Evolutionary conservation across 108 stramenopile species (phyloP).

Genomic region (Stephanodiscus triporus): DNA sequence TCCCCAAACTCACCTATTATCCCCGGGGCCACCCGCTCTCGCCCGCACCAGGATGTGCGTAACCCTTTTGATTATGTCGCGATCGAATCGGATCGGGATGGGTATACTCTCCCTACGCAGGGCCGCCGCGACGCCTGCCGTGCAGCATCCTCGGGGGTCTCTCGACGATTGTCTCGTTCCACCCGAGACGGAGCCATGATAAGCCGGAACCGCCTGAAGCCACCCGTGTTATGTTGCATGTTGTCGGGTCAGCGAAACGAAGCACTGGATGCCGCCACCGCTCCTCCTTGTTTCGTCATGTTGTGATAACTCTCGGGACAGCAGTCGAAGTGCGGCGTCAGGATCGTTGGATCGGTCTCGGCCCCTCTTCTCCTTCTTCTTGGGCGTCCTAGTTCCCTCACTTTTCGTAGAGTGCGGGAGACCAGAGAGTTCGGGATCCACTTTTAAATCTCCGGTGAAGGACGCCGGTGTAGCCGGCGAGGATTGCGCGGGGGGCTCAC

Average conservation of each 20-base stretch:
- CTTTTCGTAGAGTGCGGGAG: no score
- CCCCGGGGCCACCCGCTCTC: slow-evolving; percentile 84
- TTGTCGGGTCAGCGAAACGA: slow-evolving; percentile 88
- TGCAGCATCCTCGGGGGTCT: not conserved
- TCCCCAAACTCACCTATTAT: not conserved
- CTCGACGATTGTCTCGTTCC: slow-evolving; percentile 11
- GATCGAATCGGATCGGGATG: slow-evolving; percentile 88
- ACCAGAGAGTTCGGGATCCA: no score
- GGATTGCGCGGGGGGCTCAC: no score
- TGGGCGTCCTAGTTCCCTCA: slow-evolving; percentile 43
- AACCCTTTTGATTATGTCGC: slow-evolving; percentile 68
- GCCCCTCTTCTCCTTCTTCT: slow-evolving; percentile 58
- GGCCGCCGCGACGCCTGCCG: slow-evolving; percentile 34
- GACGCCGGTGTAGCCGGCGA: no score
- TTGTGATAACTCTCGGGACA: slow-evolving; percentile 80
- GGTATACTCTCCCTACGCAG: slow-evolving; percentile 91
- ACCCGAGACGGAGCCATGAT: slow-evolving; percentile 82
- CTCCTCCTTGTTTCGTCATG: slow-evolving; percentile 35
- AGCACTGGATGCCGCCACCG: slow-evolving; percentile 95
- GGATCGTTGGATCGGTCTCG: slow-evolving; percentile 77
- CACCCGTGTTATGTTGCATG: slow-evolving; percentile 76
- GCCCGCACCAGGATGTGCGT: slow-evolving; percentile 78
- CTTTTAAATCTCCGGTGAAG: no score
- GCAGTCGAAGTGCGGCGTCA: slow-evolving; percentile 95
- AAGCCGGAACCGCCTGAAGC: slow-evolving; percentile 88